Base-by-base conservation (phyloP, 176 grass and related monocot species). In the Carex scoparia region DNA sequence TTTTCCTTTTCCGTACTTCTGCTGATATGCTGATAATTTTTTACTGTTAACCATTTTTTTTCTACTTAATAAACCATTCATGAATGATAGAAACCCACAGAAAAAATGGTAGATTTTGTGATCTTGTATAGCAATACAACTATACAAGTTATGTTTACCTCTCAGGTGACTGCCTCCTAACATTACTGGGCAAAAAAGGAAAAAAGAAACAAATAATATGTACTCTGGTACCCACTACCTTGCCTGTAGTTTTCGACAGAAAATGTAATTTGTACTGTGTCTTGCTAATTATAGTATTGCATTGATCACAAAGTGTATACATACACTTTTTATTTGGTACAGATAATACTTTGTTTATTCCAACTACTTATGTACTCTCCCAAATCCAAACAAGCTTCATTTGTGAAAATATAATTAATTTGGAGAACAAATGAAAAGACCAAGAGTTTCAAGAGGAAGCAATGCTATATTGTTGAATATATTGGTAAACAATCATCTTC, bases 291-390 rank as follows among this genome's bases (percentile, higher is more conserved):
- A 32, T 15, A 77, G n/a, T 57, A 77, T 56, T 57, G 28, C 51
- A 32, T 32, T 1, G 15, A 78, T 78, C 28, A 57, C 40, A 46
- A 18, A 44, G 23, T 46, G 19, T 23, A 78, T 13, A 56, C 74
- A 35, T 6, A 55, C 57, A 31, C n/a, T 12, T 74, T 48, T 53
- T 74, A 78, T 78, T 57, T 53, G 19, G 18, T 35, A 78, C 51
- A 77, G 19, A 54, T 55, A 77, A 77, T 56, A 49, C 12, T 77
- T 12, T 13, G 13, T 56, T 77, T 77, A 77, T 77, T 77, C 73
- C 48, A 77, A 77, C 72, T 14, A 13, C 68, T 44, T n/a, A 13
- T 27, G n/a, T 12, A 28, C 42, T 74, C 40, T 4, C 10, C 28
- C 23, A 23, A 67, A 35, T 67, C 10, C 30, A 74, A 42, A n/a